phyloP scores from a whole-genome alignment of 2,329 filamentous ascomycete species.

The Talaromyces islandicus region DNA sequence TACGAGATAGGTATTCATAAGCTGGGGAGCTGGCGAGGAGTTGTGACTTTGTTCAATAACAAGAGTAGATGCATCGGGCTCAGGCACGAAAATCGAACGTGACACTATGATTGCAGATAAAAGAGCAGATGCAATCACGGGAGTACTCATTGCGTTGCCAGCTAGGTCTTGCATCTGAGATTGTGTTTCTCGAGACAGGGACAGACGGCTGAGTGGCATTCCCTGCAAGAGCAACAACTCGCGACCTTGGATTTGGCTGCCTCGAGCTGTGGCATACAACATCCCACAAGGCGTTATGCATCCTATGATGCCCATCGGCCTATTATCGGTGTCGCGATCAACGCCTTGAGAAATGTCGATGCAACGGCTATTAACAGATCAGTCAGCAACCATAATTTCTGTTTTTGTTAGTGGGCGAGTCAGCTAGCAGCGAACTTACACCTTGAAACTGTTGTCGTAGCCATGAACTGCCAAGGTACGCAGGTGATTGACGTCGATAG shows the following conservation, averaged over 20 bases:
- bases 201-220: conserved; percentile 56
- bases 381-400: not conserved
- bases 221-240: conserved; percentile 64
- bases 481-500: conserved; percentile 58
- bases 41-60: conserved; percentile 8
- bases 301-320: conserved; percentile 52
- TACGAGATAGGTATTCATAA: conserved; percentile 10
- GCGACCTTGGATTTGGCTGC: conserved; percentile 55
- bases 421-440: conserved; percentile 26
- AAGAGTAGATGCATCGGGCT: not conserved
- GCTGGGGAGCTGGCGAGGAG: not conserved
- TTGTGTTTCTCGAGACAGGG: conserved; percentile 59
- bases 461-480: conserved; percentile 39
- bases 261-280: conserved; percentile 55
- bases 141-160: conserved; percentile 74
- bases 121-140: conserved; percentile 61
- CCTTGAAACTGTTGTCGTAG: conserved; percentile 56
- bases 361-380: conserved; percentile 23
- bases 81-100: not conserved
- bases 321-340: conserved; percentile 49
- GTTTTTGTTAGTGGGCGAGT: too few relatives aligned
- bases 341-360: conserved; percentile 70
- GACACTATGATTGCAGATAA: conserved; percentile 50
- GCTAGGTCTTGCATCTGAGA: conserved; percentile 62
- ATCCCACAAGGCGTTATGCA: conserved; percentile 65